Evolutionary conservation across 2,329 filamentous ascomycete genomes (phyloP).

Genomic region (Fusarium sp.): DNA sequence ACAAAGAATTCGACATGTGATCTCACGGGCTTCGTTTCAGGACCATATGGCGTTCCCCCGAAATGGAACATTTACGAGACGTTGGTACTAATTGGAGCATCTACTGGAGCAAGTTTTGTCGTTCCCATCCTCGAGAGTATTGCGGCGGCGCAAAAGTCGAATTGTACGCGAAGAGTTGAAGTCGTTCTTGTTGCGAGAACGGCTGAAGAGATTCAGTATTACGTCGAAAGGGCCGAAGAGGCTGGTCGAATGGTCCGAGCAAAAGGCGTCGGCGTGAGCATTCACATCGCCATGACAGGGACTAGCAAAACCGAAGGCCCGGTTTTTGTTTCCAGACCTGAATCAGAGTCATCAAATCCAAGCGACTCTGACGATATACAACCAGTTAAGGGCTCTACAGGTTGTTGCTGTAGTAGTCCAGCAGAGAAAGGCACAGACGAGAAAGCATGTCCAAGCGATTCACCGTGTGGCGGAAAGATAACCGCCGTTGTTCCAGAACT

Average conservation of each 20-base stretch:
- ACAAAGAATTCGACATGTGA: slow-evolving; percentile 49
- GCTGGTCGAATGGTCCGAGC: slow-evolving; percentile 55
- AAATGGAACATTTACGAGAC: slow-evolving; percentile 70
- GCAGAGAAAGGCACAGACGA: slow-evolving; percentile 14
- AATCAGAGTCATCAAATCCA: slow-evolving; percentile 11
- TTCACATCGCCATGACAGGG: slow-evolving; percentile 66
- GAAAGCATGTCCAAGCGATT: slow-evolving; percentile 27
- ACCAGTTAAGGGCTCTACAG: slow-evolving; percentile 22
- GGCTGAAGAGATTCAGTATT: slow-evolving; percentile 66
- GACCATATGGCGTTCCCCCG: slow-evolving; percentile 67
- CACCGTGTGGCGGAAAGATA: slow-evolving; percentile 17
- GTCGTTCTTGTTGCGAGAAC: slow-evolving; percentile 64
- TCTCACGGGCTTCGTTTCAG: slow-evolving; percentile 59
- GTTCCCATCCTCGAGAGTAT: slow-evolving; percentile 69
- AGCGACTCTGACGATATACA: slow-evolving; percentile 37
- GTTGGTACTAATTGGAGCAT: slow-evolving; percentile 69
- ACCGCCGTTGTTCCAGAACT: slow-evolving; percentile 37
- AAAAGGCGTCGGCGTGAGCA: slow-evolving; percentile 60
- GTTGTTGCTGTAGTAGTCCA: slow-evolving; percentile 40
- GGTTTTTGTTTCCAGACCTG: slow-evolving; percentile 48
- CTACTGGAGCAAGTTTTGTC: slow-evolving; percentile 71
- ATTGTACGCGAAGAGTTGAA: slow-evolving; percentile 64
- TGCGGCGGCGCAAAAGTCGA: slow-evolving; percentile 53
- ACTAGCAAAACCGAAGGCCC: slow-evolving; percentile 7
- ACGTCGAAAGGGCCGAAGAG: slow-evolving; percentile 60